These are phyloP conservation scores for Tolypocladium capitatum DNA, from an alignment of 2,329 filamentous ascomycete species.

Conservation along the genomic window DNA sequence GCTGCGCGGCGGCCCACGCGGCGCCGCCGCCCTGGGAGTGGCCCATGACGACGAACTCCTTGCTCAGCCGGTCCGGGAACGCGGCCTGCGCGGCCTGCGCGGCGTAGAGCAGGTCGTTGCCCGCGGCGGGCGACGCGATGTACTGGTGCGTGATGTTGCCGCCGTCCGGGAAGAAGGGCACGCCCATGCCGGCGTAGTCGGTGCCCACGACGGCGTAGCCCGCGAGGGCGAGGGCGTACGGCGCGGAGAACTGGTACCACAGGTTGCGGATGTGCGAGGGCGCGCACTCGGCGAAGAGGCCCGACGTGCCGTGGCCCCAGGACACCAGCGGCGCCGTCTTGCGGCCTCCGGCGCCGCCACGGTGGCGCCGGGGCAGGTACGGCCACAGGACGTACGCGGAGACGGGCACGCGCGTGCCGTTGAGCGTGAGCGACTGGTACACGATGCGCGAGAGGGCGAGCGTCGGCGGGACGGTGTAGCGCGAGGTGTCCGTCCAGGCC, in stretches of 20 bases:
- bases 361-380: constrained; percentile 10
- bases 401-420: constrained; percentile 30
- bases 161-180: constrained; percentile 18
- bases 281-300: constrained; percentile 22
- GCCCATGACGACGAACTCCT: constrained; percentile 29
- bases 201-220: constrained; percentile 31
- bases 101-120: constrained; percentile 29
- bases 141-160: constrained; percentile 26
- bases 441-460: constrained; percentile 33
- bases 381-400: constrained; percentile 39
- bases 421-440: constrained; percentile 30
- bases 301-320: constrained; percentile 32
- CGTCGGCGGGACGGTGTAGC: constrained; percentile 26
- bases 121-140: constrained; percentile 21
- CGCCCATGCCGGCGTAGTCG: constrained; percentile 31
- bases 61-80: constrained; percentile 21
- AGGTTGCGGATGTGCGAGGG: constrained; percentile 28
- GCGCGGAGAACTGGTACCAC: constrained; percentile 24
- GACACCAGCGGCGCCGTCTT: constrained; percentile 18
- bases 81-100: constrained; percentile 26
- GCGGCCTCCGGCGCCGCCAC: background rate
- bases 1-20: constrained; percentile 22
- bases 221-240: constrained; percentile 24
- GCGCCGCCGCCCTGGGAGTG: constrained; percentile 33
- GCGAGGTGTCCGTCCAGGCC: constrained; percentile 19